Evolutionary conservation across 352 stramenopile species (phyloP), one percentile per base, ranked within the genome.

Genomic region (Pythium phragmitis): DNA sequence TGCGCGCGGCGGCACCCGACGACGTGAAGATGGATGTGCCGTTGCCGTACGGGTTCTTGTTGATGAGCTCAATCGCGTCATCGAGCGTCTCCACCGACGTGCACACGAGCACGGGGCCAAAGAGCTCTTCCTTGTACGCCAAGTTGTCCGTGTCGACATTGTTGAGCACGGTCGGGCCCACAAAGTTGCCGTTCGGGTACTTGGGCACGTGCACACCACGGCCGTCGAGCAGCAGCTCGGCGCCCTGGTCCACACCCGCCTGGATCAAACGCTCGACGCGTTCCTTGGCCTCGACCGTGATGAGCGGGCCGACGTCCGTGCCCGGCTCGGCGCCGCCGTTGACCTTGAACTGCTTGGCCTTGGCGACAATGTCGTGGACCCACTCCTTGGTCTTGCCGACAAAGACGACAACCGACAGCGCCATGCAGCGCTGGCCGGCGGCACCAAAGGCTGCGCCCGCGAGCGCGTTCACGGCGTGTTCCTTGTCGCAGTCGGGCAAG

Each of bases 371-470:
- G 58, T 98, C 91, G 54, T 90, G 73, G 26, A 98, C 85, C 81
- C 93, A 98, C 63, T 98, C 88, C 65, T 96, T 91, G 37, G 85
- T 82, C 63, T 98, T 85, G 39, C 97, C 96, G 4, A 99, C 96
- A 58, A 99, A 96, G 28, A 99, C 83, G 17, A 96, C 85, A n/a
- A 97, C 89, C 37, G 84, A 97, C 4, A 99, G 75, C 23, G 97
- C 96, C 97, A 99, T 99, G 78, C 97, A 99, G 57, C 97, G 87
- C 84, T 99, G 96, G 41, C 97, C 97, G 11, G 97, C 96, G 39
- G 96, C 96, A n/a, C 97, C 97, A 72, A 99, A 98, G 6, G 92
- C 91, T 14, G 97, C 96, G 11, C 91, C 94, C 14, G 91, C 76
- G 45, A 98, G 69, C n/a, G 91, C 87, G 58, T 87, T 87, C 54